phyloP scores from a whole-genome alignment of 352 stramenopile species.

The Phytopythium mirpurense region DNA sequence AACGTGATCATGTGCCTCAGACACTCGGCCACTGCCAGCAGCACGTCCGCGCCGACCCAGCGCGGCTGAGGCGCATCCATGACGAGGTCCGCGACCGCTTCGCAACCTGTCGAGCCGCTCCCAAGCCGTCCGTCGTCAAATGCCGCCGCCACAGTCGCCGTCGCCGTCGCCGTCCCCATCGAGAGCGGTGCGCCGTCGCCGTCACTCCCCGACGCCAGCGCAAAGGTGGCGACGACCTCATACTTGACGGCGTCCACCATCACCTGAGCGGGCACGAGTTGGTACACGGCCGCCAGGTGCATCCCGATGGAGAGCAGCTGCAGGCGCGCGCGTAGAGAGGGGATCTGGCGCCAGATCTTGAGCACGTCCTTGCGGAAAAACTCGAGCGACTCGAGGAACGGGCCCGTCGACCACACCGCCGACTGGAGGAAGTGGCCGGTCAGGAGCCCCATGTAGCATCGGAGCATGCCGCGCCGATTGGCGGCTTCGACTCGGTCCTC shows the following conservation, averaged over 20 bases:
- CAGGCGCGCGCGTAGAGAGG: conserved; percentile 36
- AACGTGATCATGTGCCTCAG: conserved; percentile 23
- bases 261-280: conserved; percentile 27
- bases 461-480: conserved; percentile 8
- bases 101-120: conserved; percentile 7
- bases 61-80: conserved; percentile 9
- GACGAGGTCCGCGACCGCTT: conserved; percentile 1
- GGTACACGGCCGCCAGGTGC: conserved; percentile 27
- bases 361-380: conserved; percentile 62
- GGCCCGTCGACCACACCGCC: conserved; percentile 19
- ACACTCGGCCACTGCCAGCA: conserved; percentile 35
- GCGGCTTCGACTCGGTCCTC: neutral
- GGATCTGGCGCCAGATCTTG: conserved; percentile 37
- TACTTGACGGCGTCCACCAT: conserved; percentile 38
- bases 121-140: conserved; percentile 42
- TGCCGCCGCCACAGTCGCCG: conserved; percentile 1
- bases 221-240: conserved; percentile 17
- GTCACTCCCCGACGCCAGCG: conserved; percentile 7
- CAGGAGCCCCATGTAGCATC: conserved; percentile 56
- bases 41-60: conserved; percentile 15
- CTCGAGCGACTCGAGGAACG: conserved; percentile 50
- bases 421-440: conserved; percentile 48
- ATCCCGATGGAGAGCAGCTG: conserved; percentile 60
- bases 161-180: neutral
- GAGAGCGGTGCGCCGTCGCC: conserved; percentile 8